phyloP scores from a whole-genome alignment of 2,329 filamentous ascomycete genomes.

The Volutella citrinella region DNA sequence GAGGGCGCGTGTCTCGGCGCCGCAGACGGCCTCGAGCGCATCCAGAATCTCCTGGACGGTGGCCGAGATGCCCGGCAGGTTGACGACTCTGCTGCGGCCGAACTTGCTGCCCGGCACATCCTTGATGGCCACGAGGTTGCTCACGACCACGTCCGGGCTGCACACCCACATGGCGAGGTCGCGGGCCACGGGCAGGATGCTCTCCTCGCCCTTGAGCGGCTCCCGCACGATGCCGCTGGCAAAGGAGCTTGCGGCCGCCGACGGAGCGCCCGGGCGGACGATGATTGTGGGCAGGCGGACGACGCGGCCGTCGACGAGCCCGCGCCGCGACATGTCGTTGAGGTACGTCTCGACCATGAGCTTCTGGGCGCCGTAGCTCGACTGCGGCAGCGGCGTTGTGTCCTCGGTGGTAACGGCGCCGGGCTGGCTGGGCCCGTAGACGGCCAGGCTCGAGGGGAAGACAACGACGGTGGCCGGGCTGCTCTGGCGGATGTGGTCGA shows the following conservation, averaged over 20 bases:
- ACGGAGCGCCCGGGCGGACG: conserved; percentile 57
- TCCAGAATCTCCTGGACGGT: conserved; percentile 52
- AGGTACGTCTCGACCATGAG: conserved; percentile 52
- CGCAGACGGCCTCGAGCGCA: conserved; percentile 47
- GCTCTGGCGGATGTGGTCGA: conserved; percentile 46
- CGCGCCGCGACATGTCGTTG: conserved; percentile 40
- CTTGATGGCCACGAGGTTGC: conserved; percentile 46
- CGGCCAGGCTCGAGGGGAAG: conserved; percentile 57
- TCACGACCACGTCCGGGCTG: conserved; percentile 46
- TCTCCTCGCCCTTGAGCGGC: conserved; percentile 43
- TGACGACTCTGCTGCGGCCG: conserved; percentile 41
- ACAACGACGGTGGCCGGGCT: conserved; percentile 51
- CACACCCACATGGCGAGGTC: conserved; percentile 50
- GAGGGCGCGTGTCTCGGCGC: conserved; percentile 38
- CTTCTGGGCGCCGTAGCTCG: conserved; percentile 61
- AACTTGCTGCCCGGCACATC: conserved; percentile 38
- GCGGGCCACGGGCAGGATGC: conserved; percentile 43
- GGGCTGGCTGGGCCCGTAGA: conserved; percentile 47
- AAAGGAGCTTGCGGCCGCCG: conserved; percentile 59
- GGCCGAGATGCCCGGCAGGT: conserved; percentile 50
- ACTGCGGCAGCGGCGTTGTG: conserved; percentile 45
- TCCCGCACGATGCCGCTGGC: conserved; percentile 61
- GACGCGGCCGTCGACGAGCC: conserved; percentile 54
- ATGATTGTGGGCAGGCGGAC: conserved; percentile 60
- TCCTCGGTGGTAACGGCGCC: conserved; percentile 14